Evolutionary conservation across 768 basidiomycete genomes (phyloP).

Genomic region (Termitomyces sp.): DNA sequence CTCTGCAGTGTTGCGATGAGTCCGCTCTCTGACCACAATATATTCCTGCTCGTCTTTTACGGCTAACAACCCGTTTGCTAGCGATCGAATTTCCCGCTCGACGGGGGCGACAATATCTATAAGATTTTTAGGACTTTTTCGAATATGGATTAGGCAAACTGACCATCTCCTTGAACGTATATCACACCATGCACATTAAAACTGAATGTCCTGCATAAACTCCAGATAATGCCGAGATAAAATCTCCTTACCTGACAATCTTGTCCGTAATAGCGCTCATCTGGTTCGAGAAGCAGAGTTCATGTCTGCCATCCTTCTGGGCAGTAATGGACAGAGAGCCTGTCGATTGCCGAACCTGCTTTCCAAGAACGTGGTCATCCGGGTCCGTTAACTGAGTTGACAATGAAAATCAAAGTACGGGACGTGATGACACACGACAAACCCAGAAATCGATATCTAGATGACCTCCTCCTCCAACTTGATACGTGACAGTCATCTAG

Average conservation of each 20-base stretch:
- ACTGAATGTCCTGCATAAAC: conserved; percentile 31
- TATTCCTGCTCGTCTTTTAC: conserved; percentile 99
- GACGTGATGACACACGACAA: conserved; percentile 10
- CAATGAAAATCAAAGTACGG: conserved; percentile 4
- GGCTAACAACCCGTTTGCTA: conserved; percentile 74
- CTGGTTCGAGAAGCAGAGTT: conserved; percentile 98
- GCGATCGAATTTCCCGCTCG: conserved; percentile 86
- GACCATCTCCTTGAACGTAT: conserved; percentile 87
- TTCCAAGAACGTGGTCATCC: conserved; percentile 55
- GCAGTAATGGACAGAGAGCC: conserved; percentile 88
- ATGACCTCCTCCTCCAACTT: conserved; percentile 96
- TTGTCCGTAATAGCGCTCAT: conserved; percentile 98
- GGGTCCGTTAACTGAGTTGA: conserved; percentile 73
- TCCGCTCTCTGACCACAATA: conserved; percentile 88
- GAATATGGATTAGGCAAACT: conserved; percentile 14
- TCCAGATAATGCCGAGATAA: neutral
- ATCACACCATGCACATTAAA: conserved; percentile 99
- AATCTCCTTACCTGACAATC: conserved; percentile 68
- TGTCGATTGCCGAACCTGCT: conserved; percentile 83
- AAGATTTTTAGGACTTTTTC: neutral
- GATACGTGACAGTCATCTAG: conserved; percentile 99
- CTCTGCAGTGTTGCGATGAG: conserved; percentile 92
- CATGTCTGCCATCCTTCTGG: conserved; percentile 78
- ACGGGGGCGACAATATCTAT: conserved; percentile 87
- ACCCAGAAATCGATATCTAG: conserved; percentile 99